phyloP scores from a whole-genome alignment of 768 basidiomycete genomes.

The Pleurotus cornucopiae region DNA sequence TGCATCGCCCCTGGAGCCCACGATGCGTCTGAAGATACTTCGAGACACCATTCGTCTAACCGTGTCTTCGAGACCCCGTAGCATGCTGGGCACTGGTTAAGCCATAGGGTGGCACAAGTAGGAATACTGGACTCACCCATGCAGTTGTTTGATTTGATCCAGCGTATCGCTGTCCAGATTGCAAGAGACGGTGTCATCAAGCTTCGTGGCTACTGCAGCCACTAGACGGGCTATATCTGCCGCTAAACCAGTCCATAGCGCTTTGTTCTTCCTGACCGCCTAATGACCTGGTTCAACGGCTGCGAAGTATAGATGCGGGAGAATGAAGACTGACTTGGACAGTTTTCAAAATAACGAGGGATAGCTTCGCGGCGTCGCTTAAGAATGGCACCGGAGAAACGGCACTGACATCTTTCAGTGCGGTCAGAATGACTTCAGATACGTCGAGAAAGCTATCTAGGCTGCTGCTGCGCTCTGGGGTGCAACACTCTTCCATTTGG shows the following conservation, averaged over 20 bases:
- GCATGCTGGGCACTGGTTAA: neutral
- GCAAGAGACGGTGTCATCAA: neutral
- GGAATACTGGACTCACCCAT: neutral
- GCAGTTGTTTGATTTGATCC: neutral
- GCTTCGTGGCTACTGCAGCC: neutral
- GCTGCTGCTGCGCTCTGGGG: neutral
- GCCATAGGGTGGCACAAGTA: neutral
- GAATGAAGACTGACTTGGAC: neutral
- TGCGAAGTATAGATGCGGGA: neutral
- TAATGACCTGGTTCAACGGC: neutral
- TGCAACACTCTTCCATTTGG: too few relatives aligned
- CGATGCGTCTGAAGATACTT: neutral
- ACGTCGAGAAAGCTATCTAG: neutral
- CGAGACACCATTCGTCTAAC: neutral
- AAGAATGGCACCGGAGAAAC: neutral
- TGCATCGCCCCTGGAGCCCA: neutral
- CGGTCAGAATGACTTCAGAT: neutral
- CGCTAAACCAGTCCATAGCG: neutral
- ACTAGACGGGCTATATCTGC: neutral
- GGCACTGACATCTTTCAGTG: neutral
- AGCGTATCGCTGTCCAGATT: neutral
- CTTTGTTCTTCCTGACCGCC: neutral
- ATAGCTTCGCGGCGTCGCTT: neutral
- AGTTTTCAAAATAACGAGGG: neutral
- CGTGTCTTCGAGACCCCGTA: neutral